Percentiles rank a stretch among this genome's conserved stretches.
Conservation (phyloP, 139 green algal genomes). For the Coelastrella sp. region DNA sequence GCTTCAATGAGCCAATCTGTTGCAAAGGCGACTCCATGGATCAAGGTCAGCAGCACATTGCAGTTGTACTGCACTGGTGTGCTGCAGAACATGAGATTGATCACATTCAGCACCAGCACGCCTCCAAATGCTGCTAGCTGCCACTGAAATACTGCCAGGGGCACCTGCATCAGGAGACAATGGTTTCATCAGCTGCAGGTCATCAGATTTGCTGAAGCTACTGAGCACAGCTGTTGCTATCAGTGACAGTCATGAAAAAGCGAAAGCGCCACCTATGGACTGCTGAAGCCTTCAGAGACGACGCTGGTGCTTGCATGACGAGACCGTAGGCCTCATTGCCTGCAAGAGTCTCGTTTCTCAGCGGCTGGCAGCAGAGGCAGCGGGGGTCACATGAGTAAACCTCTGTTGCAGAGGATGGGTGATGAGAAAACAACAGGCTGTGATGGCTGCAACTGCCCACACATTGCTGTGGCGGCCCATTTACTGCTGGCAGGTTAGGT, state of each 20-base stretch:
- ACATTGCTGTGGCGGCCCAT: too few relatives aligned
- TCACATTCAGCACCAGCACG: conserved; percentile 53
- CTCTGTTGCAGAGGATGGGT: too few relatives aligned
- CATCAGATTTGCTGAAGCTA: not conserved
- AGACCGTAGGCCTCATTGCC: too few relatives aligned
- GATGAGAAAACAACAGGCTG: too few relatives aligned
- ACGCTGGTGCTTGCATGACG: too few relatives aligned
- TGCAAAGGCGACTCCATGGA: conserved; percentile 56
- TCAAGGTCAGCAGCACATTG: conserved; percentile 62
- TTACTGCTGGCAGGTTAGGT: too few relatives aligned
- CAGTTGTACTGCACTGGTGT: conserved; percentile 51
- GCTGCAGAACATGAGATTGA: conserved; percentile 52
- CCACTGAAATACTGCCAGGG: conserved; percentile 19
- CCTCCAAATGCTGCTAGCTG: conserved; percentile 54
- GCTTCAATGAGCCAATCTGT: conserved; percentile 53
- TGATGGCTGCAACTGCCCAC: too few relatives aligned
- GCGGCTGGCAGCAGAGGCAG: too few relatives aligned
- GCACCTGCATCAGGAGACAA: not conserved
- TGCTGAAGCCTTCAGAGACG: not conserved
- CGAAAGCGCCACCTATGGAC: not conserved
- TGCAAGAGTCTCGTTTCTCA: too few relatives aligned
- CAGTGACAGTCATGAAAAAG: not conserved
- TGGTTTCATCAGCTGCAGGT: not conserved
- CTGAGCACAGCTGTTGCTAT: not conserved
- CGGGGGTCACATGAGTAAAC: too few relatives aligned